Conservation (phyloP, 2,329 filamentous ascomycete genomes). For the Zelopaecilomyces penicillatus region DNA sequence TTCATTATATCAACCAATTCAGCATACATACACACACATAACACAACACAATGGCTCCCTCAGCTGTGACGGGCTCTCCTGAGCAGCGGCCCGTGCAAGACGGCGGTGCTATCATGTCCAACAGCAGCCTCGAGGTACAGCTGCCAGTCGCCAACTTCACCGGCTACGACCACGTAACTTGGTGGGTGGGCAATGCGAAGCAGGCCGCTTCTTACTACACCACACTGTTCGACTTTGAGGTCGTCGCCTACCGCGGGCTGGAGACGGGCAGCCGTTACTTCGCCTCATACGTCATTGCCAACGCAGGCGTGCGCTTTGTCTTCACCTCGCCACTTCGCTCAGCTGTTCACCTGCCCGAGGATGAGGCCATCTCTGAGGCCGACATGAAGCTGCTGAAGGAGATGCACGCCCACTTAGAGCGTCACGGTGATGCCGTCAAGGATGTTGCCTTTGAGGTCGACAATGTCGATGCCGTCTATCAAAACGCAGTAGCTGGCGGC, state of each 20-base stretch:
- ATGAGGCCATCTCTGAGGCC: constrained; percentile 52
- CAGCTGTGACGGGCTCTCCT: constrained; percentile 45
- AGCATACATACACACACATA: neutral
- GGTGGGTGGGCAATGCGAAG: constrained; percentile 96
- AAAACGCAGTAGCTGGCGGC: constrained; percentile 59
- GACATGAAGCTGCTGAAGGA: constrained; percentile 61
- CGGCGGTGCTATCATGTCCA: constrained; percentile 27
- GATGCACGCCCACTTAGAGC: constrained; percentile 75
- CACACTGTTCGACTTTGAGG: constrained; percentile 76
- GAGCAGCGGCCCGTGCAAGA: constrained; percentile 35
- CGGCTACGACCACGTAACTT: constrained; percentile 88
- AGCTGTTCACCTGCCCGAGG: constrained; percentile 40
- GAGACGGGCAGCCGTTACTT: constrained; percentile 78
- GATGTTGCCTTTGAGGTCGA: constrained; percentile 95
- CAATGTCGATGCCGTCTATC: constrained; percentile 72
- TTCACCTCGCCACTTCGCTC: constrained; percentile 75
- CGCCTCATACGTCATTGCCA: constrained; percentile 76
- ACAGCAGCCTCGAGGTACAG: constrained; percentile 48
- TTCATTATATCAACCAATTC: neutral
- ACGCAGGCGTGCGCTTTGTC: constrained; percentile 70
- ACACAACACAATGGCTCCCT: constrained; percentile 44
- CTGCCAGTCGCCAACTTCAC: constrained; percentile 51
- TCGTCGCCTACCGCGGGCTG: constrained; percentile 75
- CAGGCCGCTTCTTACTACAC: constrained; percentile 87
- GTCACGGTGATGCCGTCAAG: constrained; percentile 88